A percentile compares a stretch with the other conserved stretches of the same genome.
Conservation (phyloP, 2,329 filamentous ascomycete genomes). For the Claviceps monticola region DNA sequence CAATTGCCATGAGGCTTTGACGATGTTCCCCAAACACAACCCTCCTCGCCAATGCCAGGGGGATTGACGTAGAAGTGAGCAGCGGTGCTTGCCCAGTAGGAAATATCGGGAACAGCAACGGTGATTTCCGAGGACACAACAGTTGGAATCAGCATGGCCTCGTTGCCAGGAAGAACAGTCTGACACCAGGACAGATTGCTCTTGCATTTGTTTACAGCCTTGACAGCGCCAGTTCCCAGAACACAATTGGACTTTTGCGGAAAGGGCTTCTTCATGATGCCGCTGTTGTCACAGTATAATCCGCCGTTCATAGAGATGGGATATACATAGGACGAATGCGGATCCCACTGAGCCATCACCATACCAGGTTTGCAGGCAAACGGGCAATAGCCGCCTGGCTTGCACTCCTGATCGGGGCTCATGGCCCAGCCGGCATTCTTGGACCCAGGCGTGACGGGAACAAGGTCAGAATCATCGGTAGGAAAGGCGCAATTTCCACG, state of each 20-base stretch:
- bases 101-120: slow-evolving; percentile 55
- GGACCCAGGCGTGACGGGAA: slow-evolving; percentile 48
- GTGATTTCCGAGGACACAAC: slow-evolving; percentile 40
- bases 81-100: slow-evolving; percentile 59
- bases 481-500: slow-evolving; percentile 52
- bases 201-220: slow-evolving; percentile 52
- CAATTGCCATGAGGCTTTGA: slow-evolving; percentile 57
- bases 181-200: slow-evolving; percentile 59
- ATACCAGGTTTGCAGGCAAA: slow-evolving; percentile 64
- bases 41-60: slow-evolving; percentile 49
- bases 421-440: slow-evolving; percentile 67
- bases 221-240: slow-evolving; percentile 50
- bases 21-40: slow-evolving; percentile 58
- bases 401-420: slow-evolving; percentile 59
- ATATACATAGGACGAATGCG: slow-evolving; percentile 52
- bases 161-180: slow-evolving; percentile 64
- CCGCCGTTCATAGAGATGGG: slow-evolving; percentile 66
- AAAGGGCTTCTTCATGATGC: slow-evolving; percentile 57
- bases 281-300: slow-evolving; percentile 54
- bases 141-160: slow-evolving; percentile 75
- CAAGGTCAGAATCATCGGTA: slow-evolving; percentile 44
- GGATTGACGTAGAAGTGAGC: slow-evolving; percentile 73
- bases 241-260: slow-evolving; percentile 54
- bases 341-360: slow-evolving; percentile 70
- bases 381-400: slow-evolving; percentile 56